Percentiles rank a stretch among this genome's conserved stretches.
Conservation (phyloP, 2,329 filamentous ascomycete species). For the Penicillium sp. region DNA sequence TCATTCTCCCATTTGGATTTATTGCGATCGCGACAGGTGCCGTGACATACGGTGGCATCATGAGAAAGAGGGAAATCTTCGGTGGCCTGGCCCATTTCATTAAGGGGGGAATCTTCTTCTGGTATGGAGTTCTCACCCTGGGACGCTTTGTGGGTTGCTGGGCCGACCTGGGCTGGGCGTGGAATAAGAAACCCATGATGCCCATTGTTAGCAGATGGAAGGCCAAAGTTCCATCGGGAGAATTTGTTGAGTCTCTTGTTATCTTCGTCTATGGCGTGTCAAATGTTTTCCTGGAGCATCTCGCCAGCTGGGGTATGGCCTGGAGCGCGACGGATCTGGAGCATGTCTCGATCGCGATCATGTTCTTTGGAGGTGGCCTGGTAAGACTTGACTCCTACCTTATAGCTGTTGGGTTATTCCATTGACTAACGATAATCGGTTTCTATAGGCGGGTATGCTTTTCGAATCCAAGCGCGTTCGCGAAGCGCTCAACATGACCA, state of each 20-base stretch:
- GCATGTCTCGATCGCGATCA: constrained; percentile 85
- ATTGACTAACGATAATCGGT: not conserved
- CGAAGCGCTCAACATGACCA: constrained; percentile 52
- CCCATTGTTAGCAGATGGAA: constrained; percentile 63
- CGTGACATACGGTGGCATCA: constrained; percentile 77
- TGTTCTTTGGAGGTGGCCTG: constrained; percentile 90
- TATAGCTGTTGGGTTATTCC: not conserved
- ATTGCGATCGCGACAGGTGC: constrained; percentile 69
- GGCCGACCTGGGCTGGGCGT: constrained; percentile 88
- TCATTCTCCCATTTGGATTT: constrained; percentile 76
- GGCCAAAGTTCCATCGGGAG: constrained; percentile 66
- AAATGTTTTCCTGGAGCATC: constrained; percentile 90
- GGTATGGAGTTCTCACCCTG: constrained; percentile 82
- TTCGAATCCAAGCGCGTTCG: constrained; percentile 73
- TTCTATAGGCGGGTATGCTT: constrained; percentile 70
- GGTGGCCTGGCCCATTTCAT: constrained; percentile 89
- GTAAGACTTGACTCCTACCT: constrained; percentile 45
- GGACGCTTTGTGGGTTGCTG: constrained; percentile 90
- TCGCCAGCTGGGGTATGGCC: constrained; percentile 66
- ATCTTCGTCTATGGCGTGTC: constrained; percentile 88
- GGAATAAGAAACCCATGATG: constrained; percentile 74
- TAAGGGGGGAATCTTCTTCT: constrained; percentile 93
- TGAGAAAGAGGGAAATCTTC: constrained; percentile 69
- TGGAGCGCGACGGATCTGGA: constrained; percentile 84
- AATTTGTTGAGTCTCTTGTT: constrained; percentile 85